Evolutionary conservation across 768 basidiomycete species (phyloP), one percentile per base, ranked within the genome.

Genomic region (Neoboletus magnificus): DNA sequence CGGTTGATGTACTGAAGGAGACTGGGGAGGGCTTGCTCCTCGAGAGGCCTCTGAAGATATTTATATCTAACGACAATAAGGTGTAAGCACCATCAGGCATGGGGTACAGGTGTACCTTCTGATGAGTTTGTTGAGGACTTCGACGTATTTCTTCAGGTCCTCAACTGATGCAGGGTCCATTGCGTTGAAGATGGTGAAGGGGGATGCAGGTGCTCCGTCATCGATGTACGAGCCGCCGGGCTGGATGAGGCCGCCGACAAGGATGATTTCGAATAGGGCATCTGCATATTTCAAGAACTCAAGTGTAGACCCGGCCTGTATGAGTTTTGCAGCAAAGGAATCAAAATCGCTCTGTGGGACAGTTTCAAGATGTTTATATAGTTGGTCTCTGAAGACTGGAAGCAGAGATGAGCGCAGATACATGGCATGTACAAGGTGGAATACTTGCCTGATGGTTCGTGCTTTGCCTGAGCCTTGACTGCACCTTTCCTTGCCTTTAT

Each of bases 241-340:
- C 74, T 98, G 95, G 65, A 99, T 85, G 60, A 99, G 87, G 40
- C 93, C 93, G 47, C 96, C 96, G 67, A 94, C 89, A 66, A 99
- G 83, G 70, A 98, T 82, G 77, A 97, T 84, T 76, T 99, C 95
- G 74, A 97, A 98, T 65, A 98, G 86, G 53, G 88, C 82, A 65
- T 97, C 94, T 74, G 93, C 91, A 86, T 98, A 98, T 78, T 97
- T 97, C 74, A 95, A 85, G 68, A 85, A 88, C 75, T 99, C 97
- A 72, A 99, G 89, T 47, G 91, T 87, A 25, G 88, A 85, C 41
- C 95, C 96, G 54, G 95, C 94, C 73, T 90, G 88, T 63, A 93
- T 82, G 66, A 99, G 84, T 75, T 93, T 93, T 66, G 84, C 80
- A 43, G 86, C 74, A 71, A 89, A 86, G 13, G 82, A 78, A 62